Conservation (phyloP, 2,329 filamentous ascomycete genomes). For the Dactylellina drechsleri region DNA sequence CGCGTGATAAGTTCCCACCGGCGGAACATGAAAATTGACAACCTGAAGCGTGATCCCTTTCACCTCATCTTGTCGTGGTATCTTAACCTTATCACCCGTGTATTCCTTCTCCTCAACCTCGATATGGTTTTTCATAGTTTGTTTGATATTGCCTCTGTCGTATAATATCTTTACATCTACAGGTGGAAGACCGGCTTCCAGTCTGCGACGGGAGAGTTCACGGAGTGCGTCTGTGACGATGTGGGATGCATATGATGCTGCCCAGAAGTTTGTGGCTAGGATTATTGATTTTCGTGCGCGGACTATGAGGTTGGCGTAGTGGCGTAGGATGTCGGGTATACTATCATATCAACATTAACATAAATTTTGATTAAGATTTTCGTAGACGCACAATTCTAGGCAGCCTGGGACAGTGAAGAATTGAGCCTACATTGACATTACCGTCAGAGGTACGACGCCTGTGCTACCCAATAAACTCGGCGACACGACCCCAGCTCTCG, state of each 20-base stretch:
- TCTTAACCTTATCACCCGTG: slow-evolving; percentile 68
- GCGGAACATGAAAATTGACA: slow-evolving; percentile 75
- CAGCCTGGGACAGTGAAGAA: background rate
- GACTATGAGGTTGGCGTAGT: slow-evolving; percentile 80
- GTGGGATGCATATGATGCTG: slow-evolving; percentile 73
- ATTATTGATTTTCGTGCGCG: slow-evolving; percentile 77
- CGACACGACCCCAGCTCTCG: slow-evolving; percentile 67
- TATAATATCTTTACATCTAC: slow-evolving; percentile 79
- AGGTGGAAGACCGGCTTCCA: slow-evolving; percentile 67
- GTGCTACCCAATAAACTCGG: slow-evolving; percentile 70
- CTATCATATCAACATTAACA: slow-evolving; percentile 58
- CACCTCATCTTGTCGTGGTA: slow-evolving; percentile 73
- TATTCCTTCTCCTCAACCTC: slow-evolving; percentile 70
- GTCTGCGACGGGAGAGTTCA: slow-evolving; percentile 71
- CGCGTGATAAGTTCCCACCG: slow-evolving; percentile 78
- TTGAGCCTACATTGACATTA: slow-evolving; percentile 69
- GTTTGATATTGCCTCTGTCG: slow-evolving; percentile 74
- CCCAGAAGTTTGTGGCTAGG: slow-evolving; percentile 80
- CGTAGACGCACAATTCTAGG: no score
- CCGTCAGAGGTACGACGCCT: slow-evolving; percentile 74
- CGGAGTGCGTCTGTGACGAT: slow-evolving; percentile 75
- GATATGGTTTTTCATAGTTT: slow-evolving; percentile 74
- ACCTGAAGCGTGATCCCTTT: slow-evolving; percentile 78
- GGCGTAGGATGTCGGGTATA: slow-evolving; percentile 75
- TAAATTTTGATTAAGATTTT: no score